Evolutionary conservation across 768 basidiomycete species (phyloP), one percentile per base, ranked within the genome.

Genomic region (Piloderma croceum): DNA sequence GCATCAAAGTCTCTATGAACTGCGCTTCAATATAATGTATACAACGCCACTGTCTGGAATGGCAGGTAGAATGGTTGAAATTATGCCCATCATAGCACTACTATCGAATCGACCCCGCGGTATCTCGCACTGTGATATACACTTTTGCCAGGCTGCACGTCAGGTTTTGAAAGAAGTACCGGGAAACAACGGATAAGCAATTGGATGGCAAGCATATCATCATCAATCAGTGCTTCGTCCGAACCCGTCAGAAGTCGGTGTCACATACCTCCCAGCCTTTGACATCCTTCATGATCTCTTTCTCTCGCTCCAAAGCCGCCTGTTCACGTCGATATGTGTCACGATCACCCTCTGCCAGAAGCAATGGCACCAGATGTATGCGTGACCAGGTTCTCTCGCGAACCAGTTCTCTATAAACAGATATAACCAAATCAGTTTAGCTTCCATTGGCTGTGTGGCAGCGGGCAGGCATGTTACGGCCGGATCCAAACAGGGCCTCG

Each of bases 321-420:
- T 81, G 76, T 54, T 81, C 67, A 27, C 89, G 77, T 45, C 90
- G 74, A 69, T 88, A 91, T 41, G 74, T 71, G 60, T 93, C 90
- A 41, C 96, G 83, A 68, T 99, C 94, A 4, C 82, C 82, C 61
- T 99, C 94, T 27, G 94, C 94, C 51, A 93, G 72, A 34, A 99
- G 73, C 42, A 97, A 61, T 7, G 94, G 96, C 23, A 92, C 83
- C 24, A 96, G 76, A 68, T 98, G 82, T 57, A 99, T 91, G 48
- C 94, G 79, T 43, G 92, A 88, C 94, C 94, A 97, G 24, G 81
- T 79, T 65, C 86, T 84, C 69, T 99, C 94, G 48, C 94, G 77
- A 60, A 85, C 72, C 31, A 98, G 73, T 68, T 99, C 94, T 64
- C 94, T 98, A 70, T 54, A 52, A 45, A 59, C 61, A 58, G 59